Evolutionary conservation across 2,329 filamentous ascomycete genomes (phyloP), one percentile per base, ranked within the genome.

Genomic region (Mollisia scopiformis): DNA sequence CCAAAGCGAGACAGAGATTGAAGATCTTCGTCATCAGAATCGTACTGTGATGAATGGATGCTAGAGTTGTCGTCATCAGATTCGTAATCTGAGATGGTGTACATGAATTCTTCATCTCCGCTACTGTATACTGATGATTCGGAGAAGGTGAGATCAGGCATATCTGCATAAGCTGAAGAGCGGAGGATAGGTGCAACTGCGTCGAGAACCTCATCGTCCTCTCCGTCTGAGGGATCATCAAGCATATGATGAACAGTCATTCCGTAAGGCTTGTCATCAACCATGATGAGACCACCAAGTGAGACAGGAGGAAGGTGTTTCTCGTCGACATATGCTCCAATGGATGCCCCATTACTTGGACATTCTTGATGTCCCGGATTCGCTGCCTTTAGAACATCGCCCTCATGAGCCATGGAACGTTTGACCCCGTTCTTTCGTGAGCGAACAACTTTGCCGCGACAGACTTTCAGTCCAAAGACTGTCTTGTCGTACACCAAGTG

Each of bases 211-310:
- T 74, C 35, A 70, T 79, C 75, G 72, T 82, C 76, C 73, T 82
- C 64, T 6, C 69, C 70, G 23, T 76, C 75, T 3, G 84, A 84
- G 1, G 84, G 85, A 59, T 88, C 84, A 79, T 97, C 94, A 2
- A 98, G 85, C 87, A 98, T 94, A 75, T 98, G 94, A 71, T 98
- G 94, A 0, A 98, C 94, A 23, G 92, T 97, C 91, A 98, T 95
- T 13, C 94, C 94, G 70, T 93, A 95, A 0, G 91, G 86, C 73
- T 90, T 88, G 58, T 90, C 87, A 71, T 98, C 93, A 1, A 98
- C 87, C 31, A 95, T 79, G 41, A 98, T 87, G 3, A 97, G 83
- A 8, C 94, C 94, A 13, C 94, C 94, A 67, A 96, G 93, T 31
- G 92, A 96, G 2, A 96, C 94, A 1, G 94, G 92, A 6, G 93